Evolutionary conservation across 164 flowering plant genomes (phyloP).

Genomic region (Malania oleifera): DNA sequence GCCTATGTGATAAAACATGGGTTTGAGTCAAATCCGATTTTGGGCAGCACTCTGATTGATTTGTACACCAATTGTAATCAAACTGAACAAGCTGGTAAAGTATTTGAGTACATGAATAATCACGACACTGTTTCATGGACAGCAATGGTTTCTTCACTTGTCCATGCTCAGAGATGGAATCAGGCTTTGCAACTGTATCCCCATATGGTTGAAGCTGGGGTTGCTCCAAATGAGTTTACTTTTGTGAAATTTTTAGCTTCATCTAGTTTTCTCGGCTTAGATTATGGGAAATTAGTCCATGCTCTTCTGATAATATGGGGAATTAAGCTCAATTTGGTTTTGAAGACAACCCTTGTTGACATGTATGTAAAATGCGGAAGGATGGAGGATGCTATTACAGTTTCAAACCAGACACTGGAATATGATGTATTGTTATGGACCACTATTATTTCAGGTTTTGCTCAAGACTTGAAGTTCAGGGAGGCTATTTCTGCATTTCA

Average conservation of each 20-base stretch:
- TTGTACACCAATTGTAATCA: constrained; percentile 42
- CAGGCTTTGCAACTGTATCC: constrained; percentile 30
- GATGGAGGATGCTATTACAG: constrained; percentile 42
- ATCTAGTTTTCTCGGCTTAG: constrained; percentile 26
- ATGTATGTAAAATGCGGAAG: constrained; percentile 39
- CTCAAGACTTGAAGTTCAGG: constrained; percentile 19
- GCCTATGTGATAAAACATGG: constrained; percentile 37
- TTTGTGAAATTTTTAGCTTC: constrained; percentile 44
- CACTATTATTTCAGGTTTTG: constrained; percentile 42
- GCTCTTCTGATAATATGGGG: constrained; percentile 37
- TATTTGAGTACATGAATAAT: constrained; percentile 20
- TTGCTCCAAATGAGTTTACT: constrained; percentile 54
- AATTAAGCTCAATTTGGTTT: constrained; percentile 32
- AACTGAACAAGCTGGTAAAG: constrained; percentile 25
- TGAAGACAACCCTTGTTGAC: constrained; percentile 53
- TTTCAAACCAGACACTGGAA: constrained; percentile 35
- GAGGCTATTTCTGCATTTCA: constrained; percentile 36
- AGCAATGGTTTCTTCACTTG: constrained; percentile 38
- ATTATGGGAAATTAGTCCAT: constrained; percentile 42
- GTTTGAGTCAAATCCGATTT: constrained; percentile 26
- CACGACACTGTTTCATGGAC: constrained; percentile 52
- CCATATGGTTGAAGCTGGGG: constrained; percentile 36
- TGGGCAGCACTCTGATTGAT: constrained; percentile 38
- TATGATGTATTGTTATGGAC: constrained; percentile 49
- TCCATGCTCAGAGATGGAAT: constrained; percentile 28